Conservation (phyloP, 768 basidiomycete genomes). For the Coprinopsis sp. region DNA sequence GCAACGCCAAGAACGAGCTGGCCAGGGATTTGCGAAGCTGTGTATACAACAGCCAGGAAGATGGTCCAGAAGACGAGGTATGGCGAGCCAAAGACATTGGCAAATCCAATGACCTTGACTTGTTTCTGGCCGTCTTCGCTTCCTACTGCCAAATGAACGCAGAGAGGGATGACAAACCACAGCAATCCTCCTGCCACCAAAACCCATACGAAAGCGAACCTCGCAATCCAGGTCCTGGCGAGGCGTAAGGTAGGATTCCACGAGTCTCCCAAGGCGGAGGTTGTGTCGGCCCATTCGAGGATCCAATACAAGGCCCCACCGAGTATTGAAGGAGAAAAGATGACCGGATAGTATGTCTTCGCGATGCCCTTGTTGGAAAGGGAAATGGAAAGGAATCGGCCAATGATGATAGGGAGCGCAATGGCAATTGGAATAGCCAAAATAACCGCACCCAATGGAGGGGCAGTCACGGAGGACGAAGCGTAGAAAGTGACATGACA, state of each 20-base stretch:
- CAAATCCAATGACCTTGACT: constrained; percentile 66
- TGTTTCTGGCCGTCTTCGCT: constrained; percentile 32
- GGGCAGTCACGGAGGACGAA: constrained; percentile 61
- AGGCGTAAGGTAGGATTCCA: constrained; percentile 43
- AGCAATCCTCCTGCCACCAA: constrained; percentile 50
- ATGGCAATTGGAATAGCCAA: constrained; percentile 55
- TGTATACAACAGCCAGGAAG: constrained; percentile 56
- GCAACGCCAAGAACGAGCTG: constrained; percentile 71
- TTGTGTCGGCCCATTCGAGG: constrained; percentile 73
- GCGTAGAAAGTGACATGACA: constrained; percentile 89
- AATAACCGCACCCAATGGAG: constrained; percentile 55
- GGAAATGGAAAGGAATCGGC: constrained; percentile 56
- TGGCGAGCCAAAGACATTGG: constrained; percentile 85
- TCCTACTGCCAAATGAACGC: constrained; percentile 55
- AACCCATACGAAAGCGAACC: constrained; percentile 47
- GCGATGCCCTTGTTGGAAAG: constrained; percentile 75
- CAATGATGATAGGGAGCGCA: constrained; percentile 50
- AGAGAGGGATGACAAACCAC: constrained; percentile 74
- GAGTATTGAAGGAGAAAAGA: constrained; percentile 55
- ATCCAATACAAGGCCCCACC: constrained; percentile 70
- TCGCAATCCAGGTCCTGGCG: constrained; percentile 57
- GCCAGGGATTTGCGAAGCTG: constrained; percentile 72
- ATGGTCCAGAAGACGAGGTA: constrained; percentile 81
- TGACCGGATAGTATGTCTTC: constrained; percentile 51
- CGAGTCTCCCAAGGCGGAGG: constrained; percentile 36